Evolutionary conservation across 1,284 basidiomycete genomes (phyloP).

Genomic region (Anthracocystis walkeri): DNA sequence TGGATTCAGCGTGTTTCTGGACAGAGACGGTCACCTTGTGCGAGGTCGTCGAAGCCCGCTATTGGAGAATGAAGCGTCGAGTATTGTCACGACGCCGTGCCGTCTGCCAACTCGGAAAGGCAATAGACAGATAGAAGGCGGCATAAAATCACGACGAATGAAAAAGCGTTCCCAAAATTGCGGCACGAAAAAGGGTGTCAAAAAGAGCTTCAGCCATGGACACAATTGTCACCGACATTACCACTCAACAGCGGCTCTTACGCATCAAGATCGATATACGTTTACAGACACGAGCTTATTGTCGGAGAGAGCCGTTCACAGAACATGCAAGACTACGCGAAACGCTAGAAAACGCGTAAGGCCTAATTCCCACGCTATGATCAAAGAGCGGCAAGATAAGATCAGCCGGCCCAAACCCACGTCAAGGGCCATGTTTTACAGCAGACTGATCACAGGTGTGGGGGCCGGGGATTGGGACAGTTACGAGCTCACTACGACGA

Average conservation of each 20-base stretch:
- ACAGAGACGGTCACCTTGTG: too few relatives aligned
- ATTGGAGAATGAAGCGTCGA: too few relatives aligned
- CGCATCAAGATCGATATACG: background rate
- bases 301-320: too few relatives aligned
- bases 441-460: background rate
- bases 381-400: constrained; percentile 5
- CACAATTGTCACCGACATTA: too few relatives aligned
- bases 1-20: too few relatives aligned
- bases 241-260: background rate
- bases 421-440: background rate
- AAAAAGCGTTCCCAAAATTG: background rate
- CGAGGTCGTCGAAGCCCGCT: too few relatives aligned
- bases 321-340: background rate
- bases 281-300: too few relatives aligned
- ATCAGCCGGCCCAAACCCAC: background rate
- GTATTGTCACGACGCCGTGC: too few relatives aligned
- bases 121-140: background rate
- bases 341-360: constrained; percentile 3
- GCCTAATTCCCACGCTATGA: constrained; percentile 20
- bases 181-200: background rate
- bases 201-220: background rate
- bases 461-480: background rate
- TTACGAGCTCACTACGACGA: background rate
- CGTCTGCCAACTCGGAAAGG: background rate
- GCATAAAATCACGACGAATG: background rate